These are phyloP conservation scores for Eimeria acervulina DNA, from an alignment of 169 alveolate species.

Conservation along the genomic window DNA sequence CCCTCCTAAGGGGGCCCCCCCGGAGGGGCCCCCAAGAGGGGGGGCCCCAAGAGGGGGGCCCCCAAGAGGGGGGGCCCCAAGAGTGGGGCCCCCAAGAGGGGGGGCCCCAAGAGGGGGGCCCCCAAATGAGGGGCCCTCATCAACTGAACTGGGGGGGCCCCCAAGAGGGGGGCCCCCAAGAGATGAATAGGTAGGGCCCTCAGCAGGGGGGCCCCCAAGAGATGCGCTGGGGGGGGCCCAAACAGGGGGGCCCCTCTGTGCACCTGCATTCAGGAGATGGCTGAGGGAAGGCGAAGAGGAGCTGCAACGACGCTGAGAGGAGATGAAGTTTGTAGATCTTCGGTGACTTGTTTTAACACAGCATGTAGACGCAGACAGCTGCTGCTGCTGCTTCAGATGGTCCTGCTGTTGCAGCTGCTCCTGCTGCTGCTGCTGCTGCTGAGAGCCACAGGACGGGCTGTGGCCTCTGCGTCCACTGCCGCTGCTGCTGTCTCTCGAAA, in stretches of 20 bases:
- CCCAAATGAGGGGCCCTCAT: too few relatives aligned
- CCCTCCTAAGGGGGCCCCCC: background rate
- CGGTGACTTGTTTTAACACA: background rate
- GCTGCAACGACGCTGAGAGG: background rate
- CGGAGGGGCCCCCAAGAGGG: background rate
- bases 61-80: background rate
- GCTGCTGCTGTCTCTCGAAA: background rate
- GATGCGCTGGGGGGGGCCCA: background rate
- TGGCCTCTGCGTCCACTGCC: background rate
- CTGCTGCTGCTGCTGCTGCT: conserved; percentile 27
- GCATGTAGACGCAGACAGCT: background rate
- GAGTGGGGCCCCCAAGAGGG: background rate
- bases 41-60: background rate
- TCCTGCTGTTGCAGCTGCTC: too few relatives aligned
- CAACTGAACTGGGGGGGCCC: too few relatives aligned
- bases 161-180: background rate
- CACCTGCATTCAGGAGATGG: background rate
- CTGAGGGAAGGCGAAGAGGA: background rate
- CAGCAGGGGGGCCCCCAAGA: background rate
- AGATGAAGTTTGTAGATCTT: background rate
- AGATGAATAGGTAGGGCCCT: too few relatives aligned
- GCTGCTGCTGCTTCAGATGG: conserved; percentile 32
- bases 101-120: background rate
- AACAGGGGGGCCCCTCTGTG: background rate
- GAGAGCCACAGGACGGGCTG: background rate